Conservation (phyloP, 805 yeast species). For the Candida nemodendra region DNA sequence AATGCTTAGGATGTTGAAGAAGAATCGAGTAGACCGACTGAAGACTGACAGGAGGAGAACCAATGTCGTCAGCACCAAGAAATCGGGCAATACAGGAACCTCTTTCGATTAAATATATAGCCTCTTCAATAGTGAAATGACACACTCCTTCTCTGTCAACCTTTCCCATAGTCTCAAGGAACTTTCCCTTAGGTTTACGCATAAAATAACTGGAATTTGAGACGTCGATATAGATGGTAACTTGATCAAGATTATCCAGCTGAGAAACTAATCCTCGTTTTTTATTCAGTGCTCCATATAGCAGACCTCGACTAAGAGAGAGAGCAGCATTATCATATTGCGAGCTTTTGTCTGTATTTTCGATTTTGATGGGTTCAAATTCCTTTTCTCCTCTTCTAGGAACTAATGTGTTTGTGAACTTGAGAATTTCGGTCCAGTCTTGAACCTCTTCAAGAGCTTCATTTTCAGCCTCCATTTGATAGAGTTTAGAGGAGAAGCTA, state of each 20-base stretch:
- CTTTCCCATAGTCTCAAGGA: conserved; percentile 69
- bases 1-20: conserved; percentile 34
- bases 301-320: conserved; percentile 56
- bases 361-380: conserved; percentile 54
- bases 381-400: conserved; percentile 86
- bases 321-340: conserved; percentile 37
- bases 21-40: conserved; percentile 62
- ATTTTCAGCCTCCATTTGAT: conserved; percentile 30
- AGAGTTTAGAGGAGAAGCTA: too few relatives aligned
- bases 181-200: conserved; percentile 63
- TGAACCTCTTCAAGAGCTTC: conserved; percentile 44
- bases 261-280: conserved; percentile 43
- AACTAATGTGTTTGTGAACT: conserved; percentile 28
- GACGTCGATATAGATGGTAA: conserved; percentile 23
- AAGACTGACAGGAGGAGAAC: conserved; percentile 46
- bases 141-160: conserved; percentile 46
- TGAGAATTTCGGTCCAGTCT: conserved; percentile 50
- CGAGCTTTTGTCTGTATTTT: conserved; percentile 9
- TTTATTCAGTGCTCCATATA: conserved; percentile 64
- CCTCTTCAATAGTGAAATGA: conserved; percentile 62
- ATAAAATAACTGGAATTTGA: conserved; percentile 27
- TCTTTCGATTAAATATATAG: conserved; percentile 75
- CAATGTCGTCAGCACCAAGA: conserved; percentile 26
- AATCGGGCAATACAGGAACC: conserved; percentile 49
- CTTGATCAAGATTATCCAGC: conserved; percentile 24